Conservation (phyloP, 1,284 basidiomycete species). For the Marasmius sp. region DNA sequence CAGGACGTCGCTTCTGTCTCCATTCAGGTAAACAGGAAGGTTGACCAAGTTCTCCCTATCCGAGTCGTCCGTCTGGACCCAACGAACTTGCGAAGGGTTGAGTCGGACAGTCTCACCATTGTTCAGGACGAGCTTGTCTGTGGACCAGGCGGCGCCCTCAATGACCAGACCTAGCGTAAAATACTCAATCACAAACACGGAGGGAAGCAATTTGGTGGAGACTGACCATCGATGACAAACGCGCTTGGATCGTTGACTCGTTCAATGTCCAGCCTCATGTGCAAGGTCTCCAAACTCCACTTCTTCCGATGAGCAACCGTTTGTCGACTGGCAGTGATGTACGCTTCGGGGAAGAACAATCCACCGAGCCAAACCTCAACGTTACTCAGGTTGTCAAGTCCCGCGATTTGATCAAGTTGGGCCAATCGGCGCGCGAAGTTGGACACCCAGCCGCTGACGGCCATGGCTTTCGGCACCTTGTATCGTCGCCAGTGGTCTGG, state of each 20-base stretch:
- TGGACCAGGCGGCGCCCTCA: conserved; percentile 80
- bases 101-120: conserved; percentile 79
- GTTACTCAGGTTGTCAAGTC: conserved; percentile 63
- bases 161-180: conserved; percentile 68
- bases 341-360: conserved; percentile 94
- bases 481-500: conserved; percentile 87
- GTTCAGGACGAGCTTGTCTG: conserved; percentile 72
- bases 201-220: conserved; percentile 1
- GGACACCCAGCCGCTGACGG: conserved; percentile 83
- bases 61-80: conserved; percentile 71
- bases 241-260: conserved; percentile 70
- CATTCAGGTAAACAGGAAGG: conserved; percentile 90
- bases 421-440: conserved; percentile 76
- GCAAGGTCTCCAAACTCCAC: conserved; percentile 90
- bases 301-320: conserved; percentile 87
- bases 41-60: conserved; percentile 55
- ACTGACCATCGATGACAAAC: conserved; percentile 84
- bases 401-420: conserved; percentile 80
- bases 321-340: conserved; percentile 92
- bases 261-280: conserved; percentile 79
- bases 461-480: conserved; percentile 81
- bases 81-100: conserved; percentile 78
- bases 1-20: conserved; percentile 85
- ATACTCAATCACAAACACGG: conserved; percentile 3
- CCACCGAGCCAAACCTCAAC: conserved; percentile 89